These are phyloP conservation scores for Hyaloscypha variabilis DNA, from an alignment of 495 filamentous ascomycete genomes.

Conservation along the genomic window DNA sequence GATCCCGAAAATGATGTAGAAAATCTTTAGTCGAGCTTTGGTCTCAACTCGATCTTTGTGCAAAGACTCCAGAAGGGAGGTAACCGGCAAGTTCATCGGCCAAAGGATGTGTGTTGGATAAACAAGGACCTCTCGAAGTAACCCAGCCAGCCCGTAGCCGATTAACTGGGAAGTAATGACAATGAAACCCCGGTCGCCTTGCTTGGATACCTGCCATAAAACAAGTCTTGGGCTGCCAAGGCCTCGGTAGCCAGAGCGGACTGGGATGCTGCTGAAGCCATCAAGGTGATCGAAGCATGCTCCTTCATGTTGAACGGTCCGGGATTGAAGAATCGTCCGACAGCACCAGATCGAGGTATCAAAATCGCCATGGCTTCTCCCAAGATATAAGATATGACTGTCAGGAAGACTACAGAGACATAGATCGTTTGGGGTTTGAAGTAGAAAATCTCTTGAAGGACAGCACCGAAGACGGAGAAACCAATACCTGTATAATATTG, in stretches of 20 bases:
- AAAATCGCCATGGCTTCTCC: slow-evolving; percentile 36
- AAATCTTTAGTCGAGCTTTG: slow-evolving; percentile 39
- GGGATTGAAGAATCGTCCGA: slow-evolving; percentile 58
- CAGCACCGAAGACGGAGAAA: slow-evolving; percentile 16
- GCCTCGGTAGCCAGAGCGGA: slow-evolving; percentile 38
- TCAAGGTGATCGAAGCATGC: slow-evolving; percentile 74
- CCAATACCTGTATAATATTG: slow-evolving; percentile 15
- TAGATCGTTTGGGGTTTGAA: slow-evolving; percentile 49
- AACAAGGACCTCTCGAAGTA: slow-evolving; percentile 54
- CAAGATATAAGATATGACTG: slow-evolving; percentile 42
- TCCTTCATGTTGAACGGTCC: slow-evolving; percentile 81
- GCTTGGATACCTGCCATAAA: slow-evolving; percentile 42
- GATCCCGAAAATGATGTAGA: slow-evolving; percentile 42
- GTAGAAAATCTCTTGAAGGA: slow-evolving; percentile 40
- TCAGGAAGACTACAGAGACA: slow-evolving; percentile 46
- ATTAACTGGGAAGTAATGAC: slow-evolving; percentile 48
- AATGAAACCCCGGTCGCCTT: slow-evolving; percentile 41
- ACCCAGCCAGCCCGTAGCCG: slow-evolving; percentile 56
- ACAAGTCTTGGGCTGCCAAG: slow-evolving; percentile 46
- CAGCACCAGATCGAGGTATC: slow-evolving; percentile 38
- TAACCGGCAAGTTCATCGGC: slow-evolving; percentile 42
- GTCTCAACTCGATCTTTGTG: slow-evolving; percentile 20
- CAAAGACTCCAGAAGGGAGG: slow-evolving; percentile 44
- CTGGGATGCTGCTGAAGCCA: slow-evolving; percentile 54
- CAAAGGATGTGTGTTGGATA: slow-evolving; percentile 53